These are phyloP conservation scores for Myxozyma geophila DNA, from an alignment of 805 yeast species.

Conservation along the genomic window DNA sequence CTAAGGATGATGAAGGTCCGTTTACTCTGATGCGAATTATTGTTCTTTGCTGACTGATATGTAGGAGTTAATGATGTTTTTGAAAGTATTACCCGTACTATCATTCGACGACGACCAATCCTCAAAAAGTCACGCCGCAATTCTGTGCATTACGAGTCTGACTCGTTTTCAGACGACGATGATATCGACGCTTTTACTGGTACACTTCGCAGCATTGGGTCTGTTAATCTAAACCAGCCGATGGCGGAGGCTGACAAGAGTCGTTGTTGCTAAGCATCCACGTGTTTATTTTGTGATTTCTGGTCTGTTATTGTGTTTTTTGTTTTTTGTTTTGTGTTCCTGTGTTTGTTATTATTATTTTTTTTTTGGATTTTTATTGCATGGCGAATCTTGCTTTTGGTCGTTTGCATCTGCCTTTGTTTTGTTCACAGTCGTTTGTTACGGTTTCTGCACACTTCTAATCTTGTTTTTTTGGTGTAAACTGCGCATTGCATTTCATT, in stretches of 20 bases:
- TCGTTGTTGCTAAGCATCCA: slow-evolving; percentile 13
- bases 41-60: background rate
- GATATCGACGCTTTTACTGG: slow-evolving; percentile 18
- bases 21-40: background rate
- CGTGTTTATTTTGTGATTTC: background rate
- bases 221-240: slow-evolving; percentile 24
- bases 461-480: no score
- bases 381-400: background rate
- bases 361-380: background rate
- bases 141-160: slow-evolving; percentile 34
- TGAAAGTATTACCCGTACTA: slow-evolving; percentile 43
- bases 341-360: background rate
- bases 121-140: slow-evolving; percentile 40
- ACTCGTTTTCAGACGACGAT: slow-evolving; percentile 32
- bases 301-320: background rate
- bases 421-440: background rate
- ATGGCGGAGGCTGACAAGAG: slow-evolving; percentile 11
- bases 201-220: slow-evolving; percentile 31
- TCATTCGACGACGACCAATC: slow-evolving; percentile 37
- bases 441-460: background rate
- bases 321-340: background rate
- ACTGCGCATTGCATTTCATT: no score
- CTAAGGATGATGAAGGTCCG: slow-evolving; percentile 43
- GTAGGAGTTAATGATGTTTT: slow-evolving; percentile 45
- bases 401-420: background rate